Evolutionary conservation across 192 early-diverging fungal species (phyloP).

Genomic region (Spizellomyces sp.): DNA sequence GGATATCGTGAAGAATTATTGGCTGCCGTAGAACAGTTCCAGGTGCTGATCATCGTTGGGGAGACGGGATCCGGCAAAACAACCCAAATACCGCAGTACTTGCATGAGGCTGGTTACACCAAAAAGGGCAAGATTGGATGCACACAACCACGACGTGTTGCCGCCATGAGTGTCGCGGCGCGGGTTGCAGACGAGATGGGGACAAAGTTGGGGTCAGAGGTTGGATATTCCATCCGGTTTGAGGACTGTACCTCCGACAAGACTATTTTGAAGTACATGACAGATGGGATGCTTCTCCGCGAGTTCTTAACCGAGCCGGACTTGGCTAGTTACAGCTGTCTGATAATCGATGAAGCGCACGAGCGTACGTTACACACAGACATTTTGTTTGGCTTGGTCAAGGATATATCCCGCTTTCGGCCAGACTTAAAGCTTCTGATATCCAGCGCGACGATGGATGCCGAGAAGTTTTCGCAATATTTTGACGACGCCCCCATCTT

Average conservation of each 20-base stretch:
- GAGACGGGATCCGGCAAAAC: slow-evolving; percentile 99
- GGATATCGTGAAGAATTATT: slow-evolving; percentile 81
- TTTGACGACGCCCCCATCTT: slow-evolving; percentile 94
- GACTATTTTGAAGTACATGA: slow-evolving; percentile 98
- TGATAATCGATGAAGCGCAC: slow-evolving; percentile 99
- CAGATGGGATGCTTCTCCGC: slow-evolving; percentile 95
- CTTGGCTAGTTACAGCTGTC: slow-evolving; percentile 81
- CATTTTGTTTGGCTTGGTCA: slow-evolving; percentile 94
- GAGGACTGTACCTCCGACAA: slow-evolving; percentile 97
- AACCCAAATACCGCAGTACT: slow-evolving; percentile 97
- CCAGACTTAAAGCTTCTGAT: slow-evolving; percentile 94
- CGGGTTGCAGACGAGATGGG: slow-evolving; percentile 98
- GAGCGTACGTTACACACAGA: slow-evolving; percentile 96
- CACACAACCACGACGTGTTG: slow-evolving; percentile 97
- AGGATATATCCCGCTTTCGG: slow-evolving; percentile 92
- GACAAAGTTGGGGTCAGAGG: slow-evolving; percentile 86
- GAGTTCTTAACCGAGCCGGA: slow-evolving; percentile 98
- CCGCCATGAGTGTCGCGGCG: slow-evolving; percentile 96
- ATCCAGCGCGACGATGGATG: slow-evolving; percentile 97
- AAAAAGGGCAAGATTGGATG: slow-evolving; percentile 87
- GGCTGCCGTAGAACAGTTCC: slow-evolving; percentile 79
- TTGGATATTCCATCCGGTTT: slow-evolving; percentile 97
- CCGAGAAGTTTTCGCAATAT: slow-evolving; percentile 92
- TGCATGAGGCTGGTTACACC: slow-evolving; percentile 94
- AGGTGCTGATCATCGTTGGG: slow-evolving; percentile 92